phyloP scores from a whole-genome alignment of 768 basidiomycete genomes.

The Leccinum fibrillosum region DNA sequence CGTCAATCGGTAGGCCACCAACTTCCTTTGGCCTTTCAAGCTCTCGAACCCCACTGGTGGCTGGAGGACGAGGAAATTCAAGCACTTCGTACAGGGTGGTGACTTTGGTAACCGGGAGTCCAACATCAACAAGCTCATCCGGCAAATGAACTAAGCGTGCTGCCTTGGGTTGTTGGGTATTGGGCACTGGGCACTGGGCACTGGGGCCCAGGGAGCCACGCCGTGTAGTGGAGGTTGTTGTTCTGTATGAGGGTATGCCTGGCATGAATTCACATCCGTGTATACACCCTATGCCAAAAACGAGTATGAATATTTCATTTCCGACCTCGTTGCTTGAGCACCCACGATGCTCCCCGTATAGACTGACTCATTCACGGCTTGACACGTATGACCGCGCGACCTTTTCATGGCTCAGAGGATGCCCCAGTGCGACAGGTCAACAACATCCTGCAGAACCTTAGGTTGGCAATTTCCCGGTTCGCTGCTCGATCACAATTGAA shows the following conservation, averaged over 20 bases:
- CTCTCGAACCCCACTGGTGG: conserved; percentile 98
- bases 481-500: not conserved
- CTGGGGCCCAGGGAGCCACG: not conserved
- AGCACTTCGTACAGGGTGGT: conserved; percentile 93
- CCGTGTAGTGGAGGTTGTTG: conserved; percentile 5
- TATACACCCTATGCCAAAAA: conserved; percentile 29
- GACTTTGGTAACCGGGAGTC: conserved; percentile 96
- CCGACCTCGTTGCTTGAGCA: not conserved
- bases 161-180: conserved; percentile 1
- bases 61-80: conserved; percentile 98
- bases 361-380: not conserved
- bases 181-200: not conserved
- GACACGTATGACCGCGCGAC: not conserved
- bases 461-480: conserved; percentile 15
- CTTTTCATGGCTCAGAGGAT: conserved; percentile 10
- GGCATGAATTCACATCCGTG: conserved; percentile 29
- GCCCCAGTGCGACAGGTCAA: conserved; percentile 27
- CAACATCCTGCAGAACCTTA: conserved; percentile 25
- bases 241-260: conserved; percentile 29
- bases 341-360: not conserved
- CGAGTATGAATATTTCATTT: conserved; percentile 18
- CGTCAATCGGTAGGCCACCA: conserved; percentile 55
- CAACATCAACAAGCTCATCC: conserved; percentile 97
- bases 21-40: conserved; percentile 99
- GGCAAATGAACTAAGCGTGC: conserved; percentile 78